Evolutionary conservation across 352 stramenopile genomes (phyloP), one percentile per base, ranked within the genome.

Genomic region (Albugo candida): DNA sequence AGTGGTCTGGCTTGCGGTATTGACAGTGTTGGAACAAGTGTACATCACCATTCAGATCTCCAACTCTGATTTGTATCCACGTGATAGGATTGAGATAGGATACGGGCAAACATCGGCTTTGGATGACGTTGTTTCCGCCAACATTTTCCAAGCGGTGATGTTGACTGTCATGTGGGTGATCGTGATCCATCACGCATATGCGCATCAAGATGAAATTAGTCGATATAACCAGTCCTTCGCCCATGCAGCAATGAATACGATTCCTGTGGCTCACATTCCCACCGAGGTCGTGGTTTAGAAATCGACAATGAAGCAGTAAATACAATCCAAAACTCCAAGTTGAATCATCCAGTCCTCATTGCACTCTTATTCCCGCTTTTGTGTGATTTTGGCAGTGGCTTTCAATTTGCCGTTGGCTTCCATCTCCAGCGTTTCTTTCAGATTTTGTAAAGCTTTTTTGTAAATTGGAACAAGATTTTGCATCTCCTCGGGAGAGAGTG

Each of bases 151-250:
- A 56, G 70, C 71, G 36, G 65, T 91, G 49, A 79, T 91, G 62
- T 66, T 91, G 19, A 56, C 78, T 20, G 59, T 83, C 34, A 87
- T 91, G 74, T 91, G 75, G 72, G 41, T 86, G 48, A 65, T 86
- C 38, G 71, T 72, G 19, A 80, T 91, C 41, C 68, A 67, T 20
- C 77, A 91, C 47, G 81, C 73, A 47, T 82, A 83, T 49, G 57
- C 61, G 53, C 77, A 91, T 45, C 64, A 81, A 52, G 60, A 60
- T 0, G 77, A 91, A 40, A 69, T 91, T 47, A 61, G 65, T 17
- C 67, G 67, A 34, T 86, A 91, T 64, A 91, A 91, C 47, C 64
- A 85, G 49, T 86, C 70, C 31, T 84, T 91, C 31, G 77, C 72
- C 2, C 61, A 58, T 20, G 77, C 77, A 8, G 77, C 77, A 2